Evolutionary conservation across 169 alveolate species (phyloP).

Genomic region (Plasmodium malariae): DNA sequence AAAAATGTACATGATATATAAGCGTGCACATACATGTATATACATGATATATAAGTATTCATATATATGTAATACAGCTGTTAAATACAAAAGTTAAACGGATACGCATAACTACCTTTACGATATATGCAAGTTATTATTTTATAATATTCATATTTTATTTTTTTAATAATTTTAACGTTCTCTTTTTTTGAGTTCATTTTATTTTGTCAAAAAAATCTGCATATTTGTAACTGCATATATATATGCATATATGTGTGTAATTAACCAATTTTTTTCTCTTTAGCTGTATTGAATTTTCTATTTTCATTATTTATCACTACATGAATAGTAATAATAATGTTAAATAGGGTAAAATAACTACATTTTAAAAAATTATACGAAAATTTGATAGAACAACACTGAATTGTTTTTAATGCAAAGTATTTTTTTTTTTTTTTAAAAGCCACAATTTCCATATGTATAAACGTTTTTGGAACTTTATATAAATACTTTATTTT

Average conservation of each 20-base stretch:
- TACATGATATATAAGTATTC: not conserved
- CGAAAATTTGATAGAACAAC: not conserved
- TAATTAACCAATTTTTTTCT: constrained; percentile 6
- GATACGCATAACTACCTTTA: no score
- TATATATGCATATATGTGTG: constrained; percentile 4
- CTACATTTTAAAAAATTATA: constrained; percentile 4
- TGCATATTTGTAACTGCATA: not conserved
- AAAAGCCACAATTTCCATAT: no score
- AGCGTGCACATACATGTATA: constrained; percentile 3
- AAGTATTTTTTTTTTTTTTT: no score
- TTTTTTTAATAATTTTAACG: no score
- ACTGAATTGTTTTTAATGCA: not conserved
- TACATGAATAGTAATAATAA: not conserved
- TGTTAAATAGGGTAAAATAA: not conserved
- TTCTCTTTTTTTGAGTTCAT: no score
- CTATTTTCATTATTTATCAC: not conserved
- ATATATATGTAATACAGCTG: constrained; percentile 1
- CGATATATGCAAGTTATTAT: no score
- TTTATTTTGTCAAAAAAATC: no score
- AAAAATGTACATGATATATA: not conserved
- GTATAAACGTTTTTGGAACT: no score
- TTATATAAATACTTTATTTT: no score
- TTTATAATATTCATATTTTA: no score
- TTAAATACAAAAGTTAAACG: constrained; percentile 7
- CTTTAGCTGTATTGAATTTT: not conserved